Percentiles rank a stretch among this genome's conserved stretches.
Conservation (phyloP, 2,329 filamentous ascomycete species). For the Ceratocystis albifundus region DNA sequence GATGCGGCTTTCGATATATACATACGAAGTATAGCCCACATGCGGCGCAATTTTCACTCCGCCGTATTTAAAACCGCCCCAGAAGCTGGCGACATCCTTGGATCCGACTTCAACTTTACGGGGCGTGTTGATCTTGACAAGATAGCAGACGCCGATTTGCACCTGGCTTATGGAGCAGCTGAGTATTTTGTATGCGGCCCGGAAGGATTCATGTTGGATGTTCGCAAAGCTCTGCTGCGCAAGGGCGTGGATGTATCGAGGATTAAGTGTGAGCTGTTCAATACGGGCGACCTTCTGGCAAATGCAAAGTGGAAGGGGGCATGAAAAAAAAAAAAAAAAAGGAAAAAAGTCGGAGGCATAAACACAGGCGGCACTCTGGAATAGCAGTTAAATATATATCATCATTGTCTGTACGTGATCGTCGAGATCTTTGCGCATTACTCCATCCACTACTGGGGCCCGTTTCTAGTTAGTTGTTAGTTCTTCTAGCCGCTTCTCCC, state of each 20-base stretch:
- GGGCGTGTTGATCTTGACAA: constrained; percentile 49
- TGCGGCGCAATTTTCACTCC: constrained; percentile 29
- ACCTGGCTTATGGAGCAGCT: constrained; percentile 41
- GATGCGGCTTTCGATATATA: constrained; percentile 45
- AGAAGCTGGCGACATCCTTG: constrained; percentile 34
- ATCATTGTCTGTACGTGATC: neutral
- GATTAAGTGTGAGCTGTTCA: constrained; percentile 57
- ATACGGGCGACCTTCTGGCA: constrained; percentile 38
- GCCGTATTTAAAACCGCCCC: constrained; percentile 49
- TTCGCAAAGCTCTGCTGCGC: constrained; percentile 40
- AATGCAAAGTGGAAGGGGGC: constrained; percentile 12
- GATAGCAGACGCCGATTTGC: constrained; percentile 44
- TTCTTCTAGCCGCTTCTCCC: constrained; percentile 75
- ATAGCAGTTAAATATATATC: neutral
- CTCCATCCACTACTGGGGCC: neutral
- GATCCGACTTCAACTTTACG: constrained; percentile 47
- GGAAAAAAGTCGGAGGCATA: neutral
- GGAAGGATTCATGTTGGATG: constrained; percentile 54
- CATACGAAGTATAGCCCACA: constrained; percentile 35
- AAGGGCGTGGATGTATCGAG: constrained; percentile 47
- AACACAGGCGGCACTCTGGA: neutral
- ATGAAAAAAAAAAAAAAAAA: neutral
- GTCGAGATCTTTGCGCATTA: neutral
- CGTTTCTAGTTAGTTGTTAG: constrained; percentile 37
- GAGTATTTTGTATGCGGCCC: constrained; percentile 66